Conservation (phyloP, 495 filamentous ascomycete genomes). For the Penicillium manginii region DNA sequence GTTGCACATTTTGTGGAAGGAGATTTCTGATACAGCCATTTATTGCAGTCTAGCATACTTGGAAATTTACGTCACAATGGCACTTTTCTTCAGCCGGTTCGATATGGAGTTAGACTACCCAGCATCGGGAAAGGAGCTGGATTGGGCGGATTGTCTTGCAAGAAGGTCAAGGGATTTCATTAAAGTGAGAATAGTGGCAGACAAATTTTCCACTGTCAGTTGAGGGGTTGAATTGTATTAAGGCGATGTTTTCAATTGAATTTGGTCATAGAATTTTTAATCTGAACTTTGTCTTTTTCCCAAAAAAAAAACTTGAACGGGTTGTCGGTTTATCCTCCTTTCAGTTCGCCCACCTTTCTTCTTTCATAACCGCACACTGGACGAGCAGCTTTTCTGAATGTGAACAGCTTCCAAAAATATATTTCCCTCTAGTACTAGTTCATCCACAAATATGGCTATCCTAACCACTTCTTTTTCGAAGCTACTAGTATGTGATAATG, state of each 20-base stretch:
- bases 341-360: neutral
- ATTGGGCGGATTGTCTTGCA: constrained; percentile 2
- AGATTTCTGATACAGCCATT: neutral
- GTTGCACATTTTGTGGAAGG: neutral
- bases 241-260: neutral
- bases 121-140: neutral
- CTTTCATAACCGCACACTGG: neutral
- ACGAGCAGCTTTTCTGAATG: too few relatives aligned
- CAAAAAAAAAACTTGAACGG: too few relatives aligned
- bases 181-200: constrained; percentile 3
- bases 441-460: too few relatives aligned
- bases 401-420: too few relatives aligned
- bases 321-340: too few relatives aligned
- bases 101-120: constrained; percentile 4
- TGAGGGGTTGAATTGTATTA: neutral
- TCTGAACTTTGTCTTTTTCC: neutral
- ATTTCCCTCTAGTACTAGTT: too few relatives aligned
- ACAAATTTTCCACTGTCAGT: neutral
- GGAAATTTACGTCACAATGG: constrained; percentile 2
- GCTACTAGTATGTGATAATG: too few relatives aligned
- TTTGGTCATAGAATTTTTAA: neutral
- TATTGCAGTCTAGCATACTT: constrained; percentile 5
- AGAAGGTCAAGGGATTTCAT: neutral
- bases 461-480: too few relatives aligned
- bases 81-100: constrained; percentile 1